These are phyloP conservation scores for Hymenochaete sp. DNA, from an alignment of 1,284 basidiomycete genomes.

Conservation along the genomic window DNA sequence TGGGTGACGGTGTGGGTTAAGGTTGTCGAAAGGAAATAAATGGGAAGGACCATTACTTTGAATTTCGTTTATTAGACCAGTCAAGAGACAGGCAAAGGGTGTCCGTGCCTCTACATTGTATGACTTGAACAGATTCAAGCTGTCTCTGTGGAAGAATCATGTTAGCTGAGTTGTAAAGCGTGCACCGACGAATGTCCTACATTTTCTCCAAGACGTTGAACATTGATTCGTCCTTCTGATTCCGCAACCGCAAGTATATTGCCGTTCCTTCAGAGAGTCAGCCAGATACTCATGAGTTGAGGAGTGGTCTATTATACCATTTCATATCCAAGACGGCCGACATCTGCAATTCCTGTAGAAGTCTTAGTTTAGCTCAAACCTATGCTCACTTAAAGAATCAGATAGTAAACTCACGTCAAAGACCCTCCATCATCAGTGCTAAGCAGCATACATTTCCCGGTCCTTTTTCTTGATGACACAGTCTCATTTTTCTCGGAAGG, in stretches of 20 bases:
- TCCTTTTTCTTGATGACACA: slow-evolving; percentile 33
- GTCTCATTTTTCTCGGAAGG: slow-evolving; percentile 8
- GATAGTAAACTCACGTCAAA: neutral
- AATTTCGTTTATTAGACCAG: slow-evolving; percentile 63
- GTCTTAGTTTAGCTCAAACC: slow-evolving; percentile 36
- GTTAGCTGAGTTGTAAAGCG: neutral
- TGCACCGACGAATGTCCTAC: slow-evolving; percentile 31
- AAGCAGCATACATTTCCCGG: slow-evolving; percentile 65
- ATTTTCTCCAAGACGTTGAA: slow-evolving; percentile 47
- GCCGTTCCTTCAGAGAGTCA: neutral
- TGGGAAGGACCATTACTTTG: slow-evolving; percentile 7
- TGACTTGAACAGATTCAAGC: slow-evolving; percentile 40
- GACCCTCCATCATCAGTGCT: slow-evolving; percentile 25
- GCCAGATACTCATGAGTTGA: neutral
- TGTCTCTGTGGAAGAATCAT: slow-evolving; percentile 21
- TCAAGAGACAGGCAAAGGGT: slow-evolving; percentile 80
- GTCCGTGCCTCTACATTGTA: slow-evolving; percentile 51
- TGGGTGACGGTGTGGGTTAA: slow-evolving; percentile 6
- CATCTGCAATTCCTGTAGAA: slow-evolving; percentile 62
- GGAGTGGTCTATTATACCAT: slow-evolving; percentile 46
- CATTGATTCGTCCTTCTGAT: slow-evolving; percentile 69
- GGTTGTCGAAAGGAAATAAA: slow-evolving; percentile 3
- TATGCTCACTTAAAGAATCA: slow-evolving; percentile 6
- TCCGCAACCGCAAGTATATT: slow-evolving; percentile 67
- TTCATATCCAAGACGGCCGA: slow-evolving; percentile 90